phyloP scores from a whole-genome alignment of 805 yeast genomes.

The Helenozyma rhizophorensis region DNA sequence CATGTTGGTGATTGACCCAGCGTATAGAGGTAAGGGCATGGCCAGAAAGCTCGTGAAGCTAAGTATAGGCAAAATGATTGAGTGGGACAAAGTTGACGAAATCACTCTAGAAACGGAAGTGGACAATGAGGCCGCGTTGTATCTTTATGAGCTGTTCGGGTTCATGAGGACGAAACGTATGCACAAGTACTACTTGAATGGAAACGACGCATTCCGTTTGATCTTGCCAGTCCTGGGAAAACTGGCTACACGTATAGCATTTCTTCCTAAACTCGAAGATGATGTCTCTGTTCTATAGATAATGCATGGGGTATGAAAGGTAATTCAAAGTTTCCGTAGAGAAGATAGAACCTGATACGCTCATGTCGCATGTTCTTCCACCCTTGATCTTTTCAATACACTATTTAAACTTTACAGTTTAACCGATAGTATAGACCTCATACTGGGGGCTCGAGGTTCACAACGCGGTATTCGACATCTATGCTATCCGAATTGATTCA shows the following conservation, averaged over 20 bases:
- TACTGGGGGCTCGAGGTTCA: too few species aligned
- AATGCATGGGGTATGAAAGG: too few species aligned
- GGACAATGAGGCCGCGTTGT: constrained; percentile 65
- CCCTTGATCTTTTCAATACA: too few species aligned
- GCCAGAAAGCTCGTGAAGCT: constrained; percentile 67
- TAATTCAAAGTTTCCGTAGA: too few species aligned
- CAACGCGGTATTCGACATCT: too few species aligned
- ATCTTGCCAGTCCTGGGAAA: constrained; percentile 73
- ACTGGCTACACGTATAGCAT: constrained; percentile 46
- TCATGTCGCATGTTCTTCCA: too few species aligned
- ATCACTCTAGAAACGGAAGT: constrained; percentile 92
- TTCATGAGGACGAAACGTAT: constrained; percentile 71
- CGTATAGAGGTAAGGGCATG: constrained; percentile 72
- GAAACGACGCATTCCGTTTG: constrained; percentile 88
- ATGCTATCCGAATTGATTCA: too few species aligned
- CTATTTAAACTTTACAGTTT: too few species aligned
- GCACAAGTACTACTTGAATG: constrained; percentile 82
- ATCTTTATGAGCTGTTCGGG: constrained; percentile 70
- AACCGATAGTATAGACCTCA: too few species aligned
- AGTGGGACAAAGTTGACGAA: constrained; percentile 71
- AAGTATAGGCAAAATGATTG: constrained; percentile 61
- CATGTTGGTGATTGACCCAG: constrained; percentile 81
- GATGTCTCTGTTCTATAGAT: too few species aligned
- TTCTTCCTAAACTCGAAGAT: too few species aligned
- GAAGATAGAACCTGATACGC: too few species aligned